Base-by-base conservation (phyloP, 2,329 filamentous ascomycete genomes). In the Trichoderma brevicompactum region DNA sequence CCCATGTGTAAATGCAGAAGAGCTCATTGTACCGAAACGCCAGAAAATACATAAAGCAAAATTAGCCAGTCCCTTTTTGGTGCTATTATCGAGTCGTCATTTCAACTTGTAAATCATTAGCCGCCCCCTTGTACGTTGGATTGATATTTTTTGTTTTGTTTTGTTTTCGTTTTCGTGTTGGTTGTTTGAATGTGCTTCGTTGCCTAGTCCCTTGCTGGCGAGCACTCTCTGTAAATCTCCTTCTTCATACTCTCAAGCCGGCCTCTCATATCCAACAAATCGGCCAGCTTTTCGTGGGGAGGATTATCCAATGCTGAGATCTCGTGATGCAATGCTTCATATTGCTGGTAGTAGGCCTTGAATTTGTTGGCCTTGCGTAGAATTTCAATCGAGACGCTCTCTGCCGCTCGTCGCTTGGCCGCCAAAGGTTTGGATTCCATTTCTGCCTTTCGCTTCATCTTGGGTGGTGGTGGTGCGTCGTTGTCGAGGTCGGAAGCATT, bases 401-500 rank as follows among this genome's bases (percentile, higher is more conserved):
- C 64, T 5, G 70, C 69, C 49, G 69, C 71, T 38, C 74, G 72
- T 66, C 76, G 74, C 70, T 78, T 79, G 36, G 69, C 61, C 5
- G 65, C 59, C 7, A 62, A 44, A 13, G 68, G 54, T 64, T 75
- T 77, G 67, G 60, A 67, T 19, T 72, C 68, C 6, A 59, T 54
- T 41, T 74, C 73, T 23, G 73, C 73, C 70, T 80, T 83, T 64
- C 82, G 81, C 73, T 84, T 84, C 74, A 80, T 80, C 73, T 84
- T 84, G 74, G 69, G 68, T 12, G 70, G 64, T 5, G 69, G 71
- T n/a, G 72, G 67, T 56, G 74, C 68, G 50, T 78, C 70, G 69
- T 82, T 78, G 36, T 87, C 86, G 43, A 88, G 76, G 65, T 89
- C 87, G 1, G 86, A 88, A 1, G 86, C 87, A 68, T 89, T 89